Base-by-base conservation (phyloP, 106 monocot genomes). In the Dioscorea zingiberensis region DNA sequence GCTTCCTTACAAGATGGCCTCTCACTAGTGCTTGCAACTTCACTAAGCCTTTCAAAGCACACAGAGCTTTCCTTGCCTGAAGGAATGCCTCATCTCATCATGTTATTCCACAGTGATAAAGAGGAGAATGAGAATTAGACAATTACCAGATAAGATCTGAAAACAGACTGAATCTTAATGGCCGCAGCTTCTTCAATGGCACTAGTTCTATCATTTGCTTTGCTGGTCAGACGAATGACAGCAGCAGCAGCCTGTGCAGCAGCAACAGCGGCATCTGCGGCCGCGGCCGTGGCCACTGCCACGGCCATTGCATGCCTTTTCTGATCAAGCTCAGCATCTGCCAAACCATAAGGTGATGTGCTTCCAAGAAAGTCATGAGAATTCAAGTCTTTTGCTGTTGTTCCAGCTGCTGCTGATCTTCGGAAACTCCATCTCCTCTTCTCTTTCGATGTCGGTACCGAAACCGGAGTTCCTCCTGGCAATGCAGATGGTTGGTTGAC, bases 81-180 rank as follows among this genome's bases (percentile, higher is more conserved):
- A 71, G 4, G 2, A 51, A 44, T 6, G 0, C 38, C 38, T 38
- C 38, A 38, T 38, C 10, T 38, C 10, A 38, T 38, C 38, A 38
- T 38, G 9, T 38, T 38, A 0, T 1, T 38, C 38, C 38, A 38
- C 0, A 8, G 38, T 38, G 4, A 38, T 38, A 6, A 38, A 38
- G 38, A 38, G 6, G 9, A 38, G 17, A 3, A 17, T 16, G 27
- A 69, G 47, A 59, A 21, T 49, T 27, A 48, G 1, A 54, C 9
- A 5, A 19, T 4, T 85, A 90, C 90, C 85, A 90, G 63, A 64
- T 83, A 80, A 25, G 75, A 66, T 55, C 85, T 55, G 80, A 85
- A 90, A 59, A 74, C 60, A 16, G 83, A 54, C 68, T 90, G 90
- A 53, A 90, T 90, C 75, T 80, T 90, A 56, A 72, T 58, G 2